Base-by-base conservation (phyloP, 1,139 yeast species). In the Protomyces inundatus region DNA sequence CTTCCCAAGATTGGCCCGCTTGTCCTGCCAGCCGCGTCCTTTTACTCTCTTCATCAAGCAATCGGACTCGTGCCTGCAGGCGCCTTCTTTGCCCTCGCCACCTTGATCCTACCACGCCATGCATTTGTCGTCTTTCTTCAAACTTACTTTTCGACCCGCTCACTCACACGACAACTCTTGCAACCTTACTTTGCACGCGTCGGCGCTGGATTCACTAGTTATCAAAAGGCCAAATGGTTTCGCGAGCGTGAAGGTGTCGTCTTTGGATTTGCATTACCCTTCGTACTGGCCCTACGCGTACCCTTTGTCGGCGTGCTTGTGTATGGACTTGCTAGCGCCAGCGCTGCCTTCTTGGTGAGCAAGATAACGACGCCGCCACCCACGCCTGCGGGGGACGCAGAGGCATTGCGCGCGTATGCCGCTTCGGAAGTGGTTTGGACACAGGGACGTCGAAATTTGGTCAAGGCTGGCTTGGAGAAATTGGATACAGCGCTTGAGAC, bases 231-330 rank as follows among this genome's bases (percentile, higher is more conserved):
- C 9, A 79, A 77, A 63, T 84, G 88, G 88, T 73, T 78, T 63
- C 76, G 76, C 30, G 80, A 85, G 9, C 76, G 88, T 48, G 83
- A 81, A 61, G 88, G 88, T 0, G 77, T 83, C 23, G 73, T 84
- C 54, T 81, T 82, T 68, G 88, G 88, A 1, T 84, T 83, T 68
- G 83, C 85, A 1, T 71, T 82, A n/a, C 78, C 80, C 55, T 82
- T 80, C 71, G 82, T 77, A 67, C 68, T 77, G 57, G 70, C 82
- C 52, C 73, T 82, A 65, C 73, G 76, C 52, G 72, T 80, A 32
- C 84, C 86, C 0, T 76, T 77, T 67, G 67, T 81, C 1, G 81
- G 85, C 0, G 76, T 82, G 16, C 70, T 83, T 6, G 75, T 79
- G n/a, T 82, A 82, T 68, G 82, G 83, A n/a, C 72, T 82, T 64